Percentiles rank a stretch among this genome's conserved stretches.
Conservation (phyloP, 306 rosid species). For the Astragalus membranaceus region DNA sequence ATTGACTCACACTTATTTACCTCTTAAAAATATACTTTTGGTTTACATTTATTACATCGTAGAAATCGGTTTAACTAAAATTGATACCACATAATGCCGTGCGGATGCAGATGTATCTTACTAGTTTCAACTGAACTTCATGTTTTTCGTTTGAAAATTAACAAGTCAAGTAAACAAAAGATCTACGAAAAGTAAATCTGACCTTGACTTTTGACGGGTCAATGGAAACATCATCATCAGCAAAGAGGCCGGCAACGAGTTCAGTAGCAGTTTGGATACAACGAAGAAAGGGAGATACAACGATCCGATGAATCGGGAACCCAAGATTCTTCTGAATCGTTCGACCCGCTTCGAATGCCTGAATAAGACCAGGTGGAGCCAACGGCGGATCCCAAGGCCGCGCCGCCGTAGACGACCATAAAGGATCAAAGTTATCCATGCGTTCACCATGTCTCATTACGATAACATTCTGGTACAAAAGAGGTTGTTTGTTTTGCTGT, state of each 20-base stretch:
- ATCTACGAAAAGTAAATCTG: background rate
- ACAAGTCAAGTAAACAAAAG: too few relatives aligned
- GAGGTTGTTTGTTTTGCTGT: background rate
- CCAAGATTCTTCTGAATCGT: slow-evolving; percentile 33
- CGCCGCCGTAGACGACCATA: slow-evolving; percentile 44
- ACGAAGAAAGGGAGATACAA: slow-evolving; percentile 86
- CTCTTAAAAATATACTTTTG: too few relatives aligned
- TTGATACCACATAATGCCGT: too few relatives aligned
- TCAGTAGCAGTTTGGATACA: slow-evolving; percentile 70
- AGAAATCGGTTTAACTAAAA: too few relatives aligned
- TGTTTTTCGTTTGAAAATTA: too few relatives aligned
- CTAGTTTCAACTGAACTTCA: too few relatives aligned
- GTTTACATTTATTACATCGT: too few relatives aligned
- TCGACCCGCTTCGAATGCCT: slow-evolving; percentile 50
- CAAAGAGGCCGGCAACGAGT: slow-evolving; percentile 36
- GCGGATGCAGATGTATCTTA: too few relatives aligned
- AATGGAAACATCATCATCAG: slow-evolving; percentile 4
- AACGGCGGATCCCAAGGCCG: slow-evolving; percentile 88
- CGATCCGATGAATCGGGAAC: slow-evolving; percentile 55
- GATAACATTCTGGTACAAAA: slow-evolving; percentile 51
- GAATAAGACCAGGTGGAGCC: slow-evolving; percentile 33
- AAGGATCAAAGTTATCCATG: slow-evolving; percentile 51
- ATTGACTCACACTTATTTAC: too few relatives aligned
- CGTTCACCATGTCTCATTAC: slow-evolving; percentile 92
- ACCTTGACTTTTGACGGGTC: slow-evolving; percentile 57